Evolutionary conservation across 192 early-diverging fungal species (phyloP), one percentile per base, ranked within the genome.

Genomic region (Coemansia asiatica): DNA sequence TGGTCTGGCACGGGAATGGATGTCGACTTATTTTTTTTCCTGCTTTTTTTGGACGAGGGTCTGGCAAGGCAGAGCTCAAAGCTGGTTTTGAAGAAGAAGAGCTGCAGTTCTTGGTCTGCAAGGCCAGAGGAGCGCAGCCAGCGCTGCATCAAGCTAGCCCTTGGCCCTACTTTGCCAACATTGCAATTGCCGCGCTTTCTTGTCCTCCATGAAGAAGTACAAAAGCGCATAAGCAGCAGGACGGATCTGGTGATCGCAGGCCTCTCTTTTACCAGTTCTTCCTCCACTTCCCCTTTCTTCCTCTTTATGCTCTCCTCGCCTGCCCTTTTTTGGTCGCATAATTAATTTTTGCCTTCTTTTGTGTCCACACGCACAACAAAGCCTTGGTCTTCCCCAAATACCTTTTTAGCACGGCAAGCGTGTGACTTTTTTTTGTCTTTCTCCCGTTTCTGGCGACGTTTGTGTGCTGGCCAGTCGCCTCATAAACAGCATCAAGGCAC

Each of bases 371-470:
- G n/a, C n/a, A n/a, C n/a, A n/a, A n/a, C n/a, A n/a, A n/a, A 63
- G 46, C 26, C 28, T 36, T 36, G 48, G 31, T 40, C 38, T 55
- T 64, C 28, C 35, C 21, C 4, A 33, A 8, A n/a, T n/a, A n/a
- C n/a, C 29, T 31, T 31, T 36, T 16, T 44, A 50, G 70, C 60
- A 63, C 71, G 55, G 27, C 35, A 47, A 74, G 66, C 72, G 72
- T 74, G 72, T 53, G 72, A 74, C 72, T 74, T 74, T 66, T 72
- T 50, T 36, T 44, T 44, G 40, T 54, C 53, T 64, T 64, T 33
- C 35, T 54, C 54, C 54, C 56, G 38, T 64, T 51, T 51, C 36
- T 2, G 51, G 7, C 63, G 33, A 28, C 22, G 35, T 13, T 8
- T 46, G 19, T 6, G n/a, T 44, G 29, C 47, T 54, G 51, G 55